phyloP scores from a whole-genome alignment of 148 eudicot genomes.

The Diospyros kaki region DNA sequence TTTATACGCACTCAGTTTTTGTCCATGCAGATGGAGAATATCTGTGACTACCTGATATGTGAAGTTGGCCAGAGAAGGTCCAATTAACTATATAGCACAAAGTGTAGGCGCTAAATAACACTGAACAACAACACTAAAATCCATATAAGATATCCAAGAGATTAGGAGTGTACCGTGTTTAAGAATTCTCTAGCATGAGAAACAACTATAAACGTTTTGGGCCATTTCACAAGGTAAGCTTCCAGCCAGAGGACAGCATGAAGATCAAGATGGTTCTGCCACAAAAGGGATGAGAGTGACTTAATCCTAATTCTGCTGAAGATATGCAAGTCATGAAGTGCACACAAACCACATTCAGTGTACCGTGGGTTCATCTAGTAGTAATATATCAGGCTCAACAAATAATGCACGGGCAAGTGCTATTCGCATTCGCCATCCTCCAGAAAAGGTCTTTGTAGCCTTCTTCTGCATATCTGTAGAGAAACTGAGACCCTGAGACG shows the following conservation, averaged over 20 bases:
- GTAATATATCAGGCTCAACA: constrained; percentile 87
- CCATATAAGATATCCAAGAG: neutral
- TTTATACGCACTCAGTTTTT: constrained; percentile 67
- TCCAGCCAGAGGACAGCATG: constrained; percentile 99
- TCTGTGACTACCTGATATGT: constrained; percentile 90
- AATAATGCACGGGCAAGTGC: constrained; percentile 99
- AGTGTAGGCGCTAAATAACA: neutral
- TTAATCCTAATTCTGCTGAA: constrained; percentile 14
- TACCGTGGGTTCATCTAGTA: constrained; percentile 98
- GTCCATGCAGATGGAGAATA: constrained; percentile 86
- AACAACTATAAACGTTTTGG: constrained; percentile 96
- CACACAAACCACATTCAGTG: constrained; percentile 13
- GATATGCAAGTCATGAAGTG: constrained; percentile 6
- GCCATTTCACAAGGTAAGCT: constrained; percentile 87
- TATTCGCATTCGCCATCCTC: constrained; percentile 99
- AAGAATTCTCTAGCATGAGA: constrained; percentile 99
- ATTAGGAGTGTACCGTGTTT: constrained; percentile 55
- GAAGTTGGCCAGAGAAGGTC: constrained; percentile 9
- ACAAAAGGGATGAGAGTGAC: constrained; percentile 12
- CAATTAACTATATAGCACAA: constrained; percentile 4
- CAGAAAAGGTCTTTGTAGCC: constrained; percentile 90
- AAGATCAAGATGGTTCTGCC: constrained; percentile 97
- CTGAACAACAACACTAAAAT: neutral
- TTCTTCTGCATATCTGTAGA: constrained; percentile 88
- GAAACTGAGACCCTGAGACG: constrained; percentile 90